Evolutionary conservation across 805 yeast species (phyloP), one percentile per base, ranked within the genome.

Genomic region (Kodamaea kaohsiungensis): DNA sequence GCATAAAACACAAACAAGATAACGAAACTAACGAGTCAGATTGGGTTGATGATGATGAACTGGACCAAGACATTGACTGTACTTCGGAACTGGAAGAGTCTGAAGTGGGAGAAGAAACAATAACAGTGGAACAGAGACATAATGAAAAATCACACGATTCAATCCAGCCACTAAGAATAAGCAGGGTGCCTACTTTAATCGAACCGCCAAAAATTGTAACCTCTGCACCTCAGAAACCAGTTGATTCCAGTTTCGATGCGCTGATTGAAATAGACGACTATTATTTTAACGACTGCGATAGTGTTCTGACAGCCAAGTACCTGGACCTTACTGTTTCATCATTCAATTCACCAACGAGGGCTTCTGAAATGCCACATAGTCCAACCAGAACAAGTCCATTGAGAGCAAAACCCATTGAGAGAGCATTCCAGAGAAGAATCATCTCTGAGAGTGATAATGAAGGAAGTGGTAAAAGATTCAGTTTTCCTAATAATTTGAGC

Each of bases 401-500:
- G 15, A 15, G 30, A 27, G 7, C 51, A 35, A 43, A 46, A 25
- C 25, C 27, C 40, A 30, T 39, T 13, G 19, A 39, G 13, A 39
- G 15, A 39, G 25, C 27, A 10, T 17, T 19, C 15, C 49, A 40
- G 25, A n/a, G 42, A 42, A 51, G 52, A 43, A 46, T 53, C 25
- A 49, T 53, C 7, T 56, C 57, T 5, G 65, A 60, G 8, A 62
- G 61, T 27, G 72, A 71, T 51, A 74, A 75, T 52, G 62, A 57
- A 15, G 79, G 79, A 6, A 60, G 64, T 1, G 79, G 79, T 0
- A 65, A 61, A 39, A 54, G 61, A 12, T 76, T 75, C 54, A 67
- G 67, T 48, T 76, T 76, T 58, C 80, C 80, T 9, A 74, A 74
- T 48, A 61, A 18, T 38, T 18, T 9, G 30, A 45, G 19, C 22